A percentile compares a stretch with the other conserved stretches of the same genome.
Conservation (phyloP, 768 basidiomycete genomes). For the Tremella fuciformis region DNA sequence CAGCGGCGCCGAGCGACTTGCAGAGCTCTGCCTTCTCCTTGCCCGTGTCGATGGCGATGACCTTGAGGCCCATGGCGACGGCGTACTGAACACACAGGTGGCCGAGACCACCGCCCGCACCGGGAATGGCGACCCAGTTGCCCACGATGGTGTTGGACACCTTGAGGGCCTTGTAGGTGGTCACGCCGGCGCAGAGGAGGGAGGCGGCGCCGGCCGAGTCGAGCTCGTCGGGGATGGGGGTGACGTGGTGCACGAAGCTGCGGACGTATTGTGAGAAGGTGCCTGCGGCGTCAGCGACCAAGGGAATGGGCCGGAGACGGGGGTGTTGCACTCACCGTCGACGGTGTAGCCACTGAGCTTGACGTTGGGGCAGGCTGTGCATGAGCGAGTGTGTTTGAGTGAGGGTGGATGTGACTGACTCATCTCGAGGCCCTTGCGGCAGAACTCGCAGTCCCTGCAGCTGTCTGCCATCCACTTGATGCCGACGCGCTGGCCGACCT, state of each 20-base stretch:
- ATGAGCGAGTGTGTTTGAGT: background rate
- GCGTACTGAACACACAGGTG: conserved; percentile 84
- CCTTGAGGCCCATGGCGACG: conserved; percentile 68
- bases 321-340: conserved; percentile 57
- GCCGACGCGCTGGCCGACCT: conserved; percentile 75
- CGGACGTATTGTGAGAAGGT: conserved; percentile 60
- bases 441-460: conserved; percentile 73
- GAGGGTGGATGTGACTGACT: conserved; percentile 15
- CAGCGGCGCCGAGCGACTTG: conserved; percentile 65
- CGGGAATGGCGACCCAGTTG: conserved; percentile 54
- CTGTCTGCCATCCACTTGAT: conserved; percentile 62
- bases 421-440: conserved; percentile 67
- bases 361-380: conserved; percentile 63
- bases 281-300: no score
- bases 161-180: conserved; percentile 82
- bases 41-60: conserved; percentile 78
- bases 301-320: no score
- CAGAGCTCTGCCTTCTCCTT: conserved; percentile 67
- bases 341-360: conserved; percentile 68
- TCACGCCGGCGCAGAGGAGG: conserved; percentile 74
- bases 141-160: conserved; percentile 64
- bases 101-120: conserved; percentile 64
- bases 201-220: conserved; percentile 62
- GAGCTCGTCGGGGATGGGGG: conserved; percentile 69
- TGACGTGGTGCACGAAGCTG: conserved; percentile 54